Conservation (phyloP, 352 stramenopile genomes). For the Thalassiosira delicatula region DNA sequence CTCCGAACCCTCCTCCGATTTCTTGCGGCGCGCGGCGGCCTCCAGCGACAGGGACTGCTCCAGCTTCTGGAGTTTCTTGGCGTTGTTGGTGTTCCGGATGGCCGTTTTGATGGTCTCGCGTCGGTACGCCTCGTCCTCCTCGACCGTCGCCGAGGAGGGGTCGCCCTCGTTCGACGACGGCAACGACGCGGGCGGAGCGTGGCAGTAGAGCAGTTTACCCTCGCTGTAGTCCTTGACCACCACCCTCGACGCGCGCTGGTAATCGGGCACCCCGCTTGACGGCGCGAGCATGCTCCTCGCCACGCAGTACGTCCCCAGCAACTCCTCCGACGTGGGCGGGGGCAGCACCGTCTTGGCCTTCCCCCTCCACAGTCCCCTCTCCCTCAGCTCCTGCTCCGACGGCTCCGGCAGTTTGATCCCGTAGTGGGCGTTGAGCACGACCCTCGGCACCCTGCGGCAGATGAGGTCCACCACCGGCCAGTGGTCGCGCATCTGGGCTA, state of each 20-base stretch:
- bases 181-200: too few relatives aligned
- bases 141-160: too few relatives aligned
- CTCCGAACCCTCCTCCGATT: conserved; percentile 28
- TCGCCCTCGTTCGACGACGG: too few relatives aligned
- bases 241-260: conserved; percentile 92
- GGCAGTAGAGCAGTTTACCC: conserved; percentile 96
- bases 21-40: conserved; percentile 24
- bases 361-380: conserved; percentile 46
- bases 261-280: conserved; percentile 93
- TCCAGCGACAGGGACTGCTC: conserved; percentile 52
- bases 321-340: conserved; percentile 84
- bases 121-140: conserved; percentile 66
- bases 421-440: conserved; percentile 96
- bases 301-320: conserved; percentile 85
- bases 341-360: conserved; percentile 75
- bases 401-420: conserved; percentile 90
- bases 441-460: conserved; percentile 92
- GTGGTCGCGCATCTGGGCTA: conserved; percentile 97
- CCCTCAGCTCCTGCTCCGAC: conserved; percentile 65
- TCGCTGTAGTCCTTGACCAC: conserved; percentile 98
- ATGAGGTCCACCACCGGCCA: conserved; percentile 93
- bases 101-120: conserved; percentile 75
- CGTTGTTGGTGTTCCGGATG: conserved; percentile 72
- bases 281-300: conserved; percentile 91
- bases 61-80: conserved; percentile 53